Evolutionary conservation across 129 eudicot species (phyloP).

Genomic region (Smallanthus sonchifolius): DNA sequence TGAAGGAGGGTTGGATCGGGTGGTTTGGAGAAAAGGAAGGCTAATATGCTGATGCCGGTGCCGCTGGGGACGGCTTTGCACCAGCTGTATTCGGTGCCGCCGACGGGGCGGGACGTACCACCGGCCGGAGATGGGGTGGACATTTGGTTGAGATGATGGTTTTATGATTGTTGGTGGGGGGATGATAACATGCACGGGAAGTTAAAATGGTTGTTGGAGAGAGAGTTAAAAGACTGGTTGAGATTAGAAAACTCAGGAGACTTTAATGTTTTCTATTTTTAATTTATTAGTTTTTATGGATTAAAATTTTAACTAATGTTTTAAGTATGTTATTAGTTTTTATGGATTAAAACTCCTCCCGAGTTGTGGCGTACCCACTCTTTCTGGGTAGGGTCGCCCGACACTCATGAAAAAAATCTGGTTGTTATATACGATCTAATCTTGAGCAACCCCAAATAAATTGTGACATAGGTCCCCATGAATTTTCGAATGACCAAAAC

Average conservation of each 20-base stretch:
- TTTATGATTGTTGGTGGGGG: not conserved
- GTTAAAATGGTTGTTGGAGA: not conserved
- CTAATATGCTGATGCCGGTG: conserved; percentile 81
- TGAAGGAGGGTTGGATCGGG: conserved; percentile 46
- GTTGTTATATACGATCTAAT: too few species aligned
- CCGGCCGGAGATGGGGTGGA: conserved; percentile 21
- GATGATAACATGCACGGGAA: not conserved
- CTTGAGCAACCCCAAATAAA: too few species aligned
- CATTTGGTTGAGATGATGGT: conserved; percentile 10
- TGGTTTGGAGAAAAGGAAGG: conserved; percentile 61
- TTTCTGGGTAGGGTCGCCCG: too few species aligned
- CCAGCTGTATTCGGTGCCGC: conserved; percentile 95
- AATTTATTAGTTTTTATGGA: not conserved
- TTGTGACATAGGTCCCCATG: too few species aligned
- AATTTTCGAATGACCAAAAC: too few species aligned
- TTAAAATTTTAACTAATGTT: too few species aligned
- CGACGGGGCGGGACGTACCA: conserved; percentile 42
- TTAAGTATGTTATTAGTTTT: too few species aligned
- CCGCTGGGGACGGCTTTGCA: conserved; percentile 87
- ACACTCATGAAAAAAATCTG: too few species aligned
- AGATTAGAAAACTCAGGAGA: not conserved
- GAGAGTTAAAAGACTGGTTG: not conserved
- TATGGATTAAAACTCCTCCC: too few species aligned
- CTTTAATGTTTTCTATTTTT: not conserved
- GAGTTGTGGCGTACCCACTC: too few species aligned